These are phyloP conservation scores for Lichtheimia ornata DNA, from an alignment of 371 early-diverging fungal genomes.

Conservation along the genomic window DNA sequence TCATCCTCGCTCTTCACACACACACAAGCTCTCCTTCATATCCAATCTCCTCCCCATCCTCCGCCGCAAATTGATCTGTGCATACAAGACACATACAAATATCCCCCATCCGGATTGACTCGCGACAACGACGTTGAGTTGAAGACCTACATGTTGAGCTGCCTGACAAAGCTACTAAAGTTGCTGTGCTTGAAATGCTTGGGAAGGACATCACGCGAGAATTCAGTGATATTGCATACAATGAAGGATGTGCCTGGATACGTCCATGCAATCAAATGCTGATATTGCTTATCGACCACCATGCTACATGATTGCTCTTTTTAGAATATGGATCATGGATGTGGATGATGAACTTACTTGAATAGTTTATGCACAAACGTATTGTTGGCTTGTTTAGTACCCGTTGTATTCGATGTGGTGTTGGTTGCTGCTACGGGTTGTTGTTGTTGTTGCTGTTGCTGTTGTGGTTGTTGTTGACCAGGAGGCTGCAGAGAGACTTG, in stretches of 20 bases:
- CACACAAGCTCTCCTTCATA: background rate
- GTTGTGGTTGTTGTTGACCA: background rate
- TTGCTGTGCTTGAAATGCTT: constrained; percentile 83
- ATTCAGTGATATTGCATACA: constrained; percentile 80
- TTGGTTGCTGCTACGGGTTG: background rate
- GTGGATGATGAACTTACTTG: constrained; percentile 20
- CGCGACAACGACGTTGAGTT: background rate
- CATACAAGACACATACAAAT: too few relatives aligned
- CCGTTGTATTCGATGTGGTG: too few relatives aligned
- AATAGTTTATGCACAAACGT: constrained; percentile 37
- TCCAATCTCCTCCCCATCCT: too few relatives aligned
- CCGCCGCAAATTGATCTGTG: background rate
- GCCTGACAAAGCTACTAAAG: constrained; percentile 79
- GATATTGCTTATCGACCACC: constrained; percentile 73
- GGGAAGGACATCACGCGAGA: constrained; percentile 70
- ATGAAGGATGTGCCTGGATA: constrained; percentile 79
- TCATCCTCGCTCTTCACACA: background rate
- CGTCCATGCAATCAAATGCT: constrained; percentile 79
- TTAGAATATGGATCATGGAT: too few relatives aligned
- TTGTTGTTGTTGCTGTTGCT: background rate
- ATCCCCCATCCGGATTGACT: too few relatives aligned
- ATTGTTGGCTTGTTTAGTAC: constrained; percentile 8
- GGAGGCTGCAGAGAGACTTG: background rate
- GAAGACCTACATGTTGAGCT: constrained; percentile 78
- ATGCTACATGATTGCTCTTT: constrained; percentile 41